A percentile compares a stretch with the other conserved stretches of the same genome.
These are phyloP conservation scores for Penicillium vulpinum DNA, from an alignment of 2,329 filamentous ascomycete species.

Conservation along the genomic window DNA sequence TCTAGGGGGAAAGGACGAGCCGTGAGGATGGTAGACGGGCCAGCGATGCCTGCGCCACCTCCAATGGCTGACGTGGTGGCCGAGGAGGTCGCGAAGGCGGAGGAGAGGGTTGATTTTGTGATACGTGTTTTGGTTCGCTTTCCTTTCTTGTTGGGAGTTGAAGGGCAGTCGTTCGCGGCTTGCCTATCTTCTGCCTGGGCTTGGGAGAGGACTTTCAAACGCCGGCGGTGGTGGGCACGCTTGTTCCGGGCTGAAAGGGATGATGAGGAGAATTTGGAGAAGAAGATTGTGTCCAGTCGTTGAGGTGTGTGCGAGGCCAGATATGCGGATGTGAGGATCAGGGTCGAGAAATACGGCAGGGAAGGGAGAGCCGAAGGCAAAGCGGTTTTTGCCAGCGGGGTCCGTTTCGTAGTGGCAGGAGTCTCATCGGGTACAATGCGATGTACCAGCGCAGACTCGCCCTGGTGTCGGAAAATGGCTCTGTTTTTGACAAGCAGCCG, in stretches of 20 bases:
- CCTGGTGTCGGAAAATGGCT: conserved; percentile 47
- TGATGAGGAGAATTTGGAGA: conserved; percentile 50
- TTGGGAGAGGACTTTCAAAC: conserved; percentile 44
- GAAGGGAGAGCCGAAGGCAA: conserved; percentile 36
- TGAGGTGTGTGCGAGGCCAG: conserved; percentile 50
- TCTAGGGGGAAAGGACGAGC: conserved; percentile 49
- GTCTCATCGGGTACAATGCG: conserved; percentile 39
- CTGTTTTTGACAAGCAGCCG: conserved; percentile 66
- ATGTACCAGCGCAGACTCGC: conserved; percentile 47
- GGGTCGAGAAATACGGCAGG: conserved; percentile 49
- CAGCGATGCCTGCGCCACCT: conserved; percentile 34
- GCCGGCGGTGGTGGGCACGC: conserved; percentile 45
- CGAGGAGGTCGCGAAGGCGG: conserved; percentile 42
- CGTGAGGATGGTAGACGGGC: conserved; percentile 42
- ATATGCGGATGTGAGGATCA: conserved; percentile 50
- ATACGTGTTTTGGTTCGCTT: conserved; percentile 42
- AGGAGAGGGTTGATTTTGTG: conserved; percentile 43
- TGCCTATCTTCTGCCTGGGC: conserved; percentile 38
- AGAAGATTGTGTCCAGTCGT: conserved; percentile 51
- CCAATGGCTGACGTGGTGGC: conserved; percentile 37
- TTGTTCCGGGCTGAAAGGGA: conserved; percentile 46
- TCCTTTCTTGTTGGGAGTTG: conserved; percentile 36
- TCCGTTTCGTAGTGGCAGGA: conserved; percentile 12
- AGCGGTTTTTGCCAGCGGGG: conserved; percentile 23
- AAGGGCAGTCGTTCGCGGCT: conserved; percentile 27